phyloP scores from a whole-genome alignment of 257 asterid species.

The Scutellaria minor region DNA sequence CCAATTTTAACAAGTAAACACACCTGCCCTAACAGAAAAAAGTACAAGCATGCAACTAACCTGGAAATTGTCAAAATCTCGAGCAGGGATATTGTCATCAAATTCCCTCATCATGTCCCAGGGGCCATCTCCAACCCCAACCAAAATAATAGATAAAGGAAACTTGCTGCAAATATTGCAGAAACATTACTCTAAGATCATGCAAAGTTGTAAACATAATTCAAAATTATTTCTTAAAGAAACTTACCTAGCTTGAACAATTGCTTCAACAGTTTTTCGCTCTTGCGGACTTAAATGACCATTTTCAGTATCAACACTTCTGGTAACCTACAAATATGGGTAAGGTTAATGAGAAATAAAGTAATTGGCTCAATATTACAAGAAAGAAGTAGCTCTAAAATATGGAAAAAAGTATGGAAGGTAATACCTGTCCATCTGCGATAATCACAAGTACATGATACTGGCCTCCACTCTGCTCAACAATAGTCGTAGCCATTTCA shows the following conservation, averaged over 20 bases:
- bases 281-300: conserved; percentile 95
- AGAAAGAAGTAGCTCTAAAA: conserved; percentile 16
- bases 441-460: conserved; percentile 88
- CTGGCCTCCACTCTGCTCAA: conserved; percentile 89
- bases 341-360: conserved; percentile 19
- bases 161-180: conserved; percentile 65
- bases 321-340: conserved; percentile 68
- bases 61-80: conserved; percentile 97
- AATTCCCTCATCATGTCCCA: conserved; percentile 99
- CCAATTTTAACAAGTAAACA: neutral
- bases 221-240: conserved; percentile 5
- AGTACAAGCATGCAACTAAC: conserved; percentile 43
- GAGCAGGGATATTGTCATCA: conserved; percentile 93
- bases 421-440: conserved; percentile 92
- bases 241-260: conserved; percentile 83
- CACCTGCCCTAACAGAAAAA: conserved; percentile 1
- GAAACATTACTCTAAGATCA: conserved; percentile 25
- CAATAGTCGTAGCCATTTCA: conserved; percentile 88
- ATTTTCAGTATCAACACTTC: conserved; percentile 83
- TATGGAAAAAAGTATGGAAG: neutral
- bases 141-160: conserved; percentile 87
- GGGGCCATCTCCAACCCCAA: conserved; percentile 99
- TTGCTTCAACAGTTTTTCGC: conserved; percentile 88
- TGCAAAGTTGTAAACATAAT: neutral
- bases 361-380: conserved; percentile 20